Conservation (phyloP, 2,329 filamentous ascomycete genomes). For the Diaporthe velutina region DNA sequence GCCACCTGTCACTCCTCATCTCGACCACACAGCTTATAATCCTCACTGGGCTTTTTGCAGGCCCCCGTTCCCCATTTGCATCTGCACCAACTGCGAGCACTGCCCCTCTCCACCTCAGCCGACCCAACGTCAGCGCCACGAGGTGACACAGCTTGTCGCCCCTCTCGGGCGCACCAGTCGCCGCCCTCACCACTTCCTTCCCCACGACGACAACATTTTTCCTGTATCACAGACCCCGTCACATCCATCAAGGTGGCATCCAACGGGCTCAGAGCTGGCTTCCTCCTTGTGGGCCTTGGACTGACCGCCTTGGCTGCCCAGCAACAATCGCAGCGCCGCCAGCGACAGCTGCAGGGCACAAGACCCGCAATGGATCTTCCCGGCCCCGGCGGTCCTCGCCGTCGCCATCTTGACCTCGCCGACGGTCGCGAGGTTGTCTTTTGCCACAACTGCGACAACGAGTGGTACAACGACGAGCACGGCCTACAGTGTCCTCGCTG, state of each 20-base stretch:
- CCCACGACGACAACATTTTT: constrained; percentile 5
- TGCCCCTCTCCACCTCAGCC: constrained; percentile 29
- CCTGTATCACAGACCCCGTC: constrained; percentile 5
- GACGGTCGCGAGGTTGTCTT: constrained; percentile 79
- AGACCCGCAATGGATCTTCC: constrained; percentile 44
- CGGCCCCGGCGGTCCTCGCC: neutral
- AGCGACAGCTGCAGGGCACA: constrained; percentile 46
- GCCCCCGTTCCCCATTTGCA: neutral
- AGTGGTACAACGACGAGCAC: constrained; percentile 83
- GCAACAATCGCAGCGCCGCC: constrained; percentile 57
- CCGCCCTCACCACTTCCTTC: neutral
- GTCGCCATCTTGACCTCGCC: constrained; percentile 62
- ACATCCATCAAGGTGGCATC: constrained; percentile 63
- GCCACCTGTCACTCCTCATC: neutral
- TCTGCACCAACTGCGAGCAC: constrained; percentile 14
- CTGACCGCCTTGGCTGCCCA: constrained; percentile 69
- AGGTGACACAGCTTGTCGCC: constrained; percentile 2
- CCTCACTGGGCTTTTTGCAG: neutral
- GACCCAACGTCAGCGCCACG: constrained; percentile 20
- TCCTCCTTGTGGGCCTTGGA: constrained; percentile 71
- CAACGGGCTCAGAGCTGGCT: constrained; percentile 65
- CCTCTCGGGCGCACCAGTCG: neutral
- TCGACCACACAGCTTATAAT: neutral
- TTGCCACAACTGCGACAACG: constrained; percentile 84
- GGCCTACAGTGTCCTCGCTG: constrained; percentile 83